phyloP scores from a whole-genome alignment of 352 stramenopile genomes.

The Pythium phragmitis region DNA sequence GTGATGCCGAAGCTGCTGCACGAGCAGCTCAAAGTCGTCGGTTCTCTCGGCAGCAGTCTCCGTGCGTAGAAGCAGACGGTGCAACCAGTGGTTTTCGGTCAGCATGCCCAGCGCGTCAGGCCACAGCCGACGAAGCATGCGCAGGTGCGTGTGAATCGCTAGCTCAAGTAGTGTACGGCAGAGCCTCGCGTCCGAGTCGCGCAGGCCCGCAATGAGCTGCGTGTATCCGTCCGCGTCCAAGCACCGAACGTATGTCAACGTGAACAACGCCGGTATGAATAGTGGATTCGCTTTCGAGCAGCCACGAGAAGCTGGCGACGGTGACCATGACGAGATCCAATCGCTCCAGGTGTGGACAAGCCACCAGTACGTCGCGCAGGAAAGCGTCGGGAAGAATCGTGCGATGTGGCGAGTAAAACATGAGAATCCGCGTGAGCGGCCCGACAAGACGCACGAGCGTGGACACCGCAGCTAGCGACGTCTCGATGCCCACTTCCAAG shows the following conservation, averaged over 20 bases:
- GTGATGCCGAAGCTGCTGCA: not conserved
- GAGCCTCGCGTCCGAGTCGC: not conserved
- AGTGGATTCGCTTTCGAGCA: not conserved
- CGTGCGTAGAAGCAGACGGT: constrained; percentile 2
- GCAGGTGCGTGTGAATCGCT: not conserved
- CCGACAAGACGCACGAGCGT: not conserved
- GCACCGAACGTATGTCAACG: not conserved
- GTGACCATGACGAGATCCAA: constrained; percentile 3
- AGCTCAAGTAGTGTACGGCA: not conserved
- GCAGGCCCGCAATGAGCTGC: not conserved
- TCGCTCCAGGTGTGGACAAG: constrained; percentile 6
- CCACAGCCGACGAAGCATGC: not conserved
- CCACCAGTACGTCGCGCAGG: not conserved
- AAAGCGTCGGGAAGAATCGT: not conserved
- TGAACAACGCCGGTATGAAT: not conserved
- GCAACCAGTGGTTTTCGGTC: not conserved
- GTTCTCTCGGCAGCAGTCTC: not conserved
- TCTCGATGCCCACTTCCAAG: not conserved
- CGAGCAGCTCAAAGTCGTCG: not conserved
- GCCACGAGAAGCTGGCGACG: constrained; percentile 4
- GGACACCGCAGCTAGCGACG: not conserved
- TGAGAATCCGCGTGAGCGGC: not conserved
- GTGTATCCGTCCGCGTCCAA: not conserved
- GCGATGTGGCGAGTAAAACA: not conserved
- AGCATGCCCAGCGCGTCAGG: not conserved